Conservation (phyloP, 1,139 yeast species). For the Arxiozyma telluris region DNA sequence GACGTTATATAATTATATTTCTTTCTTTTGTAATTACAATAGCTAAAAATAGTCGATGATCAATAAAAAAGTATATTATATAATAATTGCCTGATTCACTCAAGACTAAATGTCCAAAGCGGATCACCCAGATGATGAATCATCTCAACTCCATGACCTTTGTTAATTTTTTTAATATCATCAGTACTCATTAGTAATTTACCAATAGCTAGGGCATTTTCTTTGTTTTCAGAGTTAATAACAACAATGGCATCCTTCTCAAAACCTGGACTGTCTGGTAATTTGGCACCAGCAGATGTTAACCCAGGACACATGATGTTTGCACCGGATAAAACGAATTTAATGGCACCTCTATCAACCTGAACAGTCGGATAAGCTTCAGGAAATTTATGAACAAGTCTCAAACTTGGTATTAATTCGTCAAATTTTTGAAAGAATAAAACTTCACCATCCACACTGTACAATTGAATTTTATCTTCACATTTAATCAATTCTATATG, state of each 20-base stretch:
- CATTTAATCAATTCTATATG: conserved; percentile 77
- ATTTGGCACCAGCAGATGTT: conserved; percentile 78
- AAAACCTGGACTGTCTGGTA: conserved; percentile 61
- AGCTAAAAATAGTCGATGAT: too few relatives aligned
- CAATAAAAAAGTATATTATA: not conserved
- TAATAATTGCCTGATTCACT: conserved; percentile 17
- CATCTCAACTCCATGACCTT: conserved; percentile 85
- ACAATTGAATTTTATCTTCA: conserved; percentile 78
- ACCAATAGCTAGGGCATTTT: conserved; percentile 84
- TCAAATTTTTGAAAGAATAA: conserved; percentile 78
- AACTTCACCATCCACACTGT: conserved; percentile 64
- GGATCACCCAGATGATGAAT: conserved; percentile 88
- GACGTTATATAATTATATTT: not conserved
- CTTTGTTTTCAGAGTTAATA: conserved; percentile 89
- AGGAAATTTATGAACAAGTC: conserved; percentile 75
- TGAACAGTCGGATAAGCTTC: conserved; percentile 74
- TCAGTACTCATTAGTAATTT: conserved; percentile 80
- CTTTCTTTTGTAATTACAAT: too few relatives aligned
- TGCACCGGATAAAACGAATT: conserved; percentile 88
- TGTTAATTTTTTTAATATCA: conserved; percentile 74
- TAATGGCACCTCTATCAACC: conserved; percentile 95
- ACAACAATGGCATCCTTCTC: conserved; percentile 65
- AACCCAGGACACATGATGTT: conserved; percentile 97
- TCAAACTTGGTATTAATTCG: conserved; percentile 71
- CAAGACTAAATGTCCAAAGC: conserved; percentile 53